Conservation (phyloP, 768 basidiomycete genomes). For the Leucocoprinus birnbaumii region DNA sequence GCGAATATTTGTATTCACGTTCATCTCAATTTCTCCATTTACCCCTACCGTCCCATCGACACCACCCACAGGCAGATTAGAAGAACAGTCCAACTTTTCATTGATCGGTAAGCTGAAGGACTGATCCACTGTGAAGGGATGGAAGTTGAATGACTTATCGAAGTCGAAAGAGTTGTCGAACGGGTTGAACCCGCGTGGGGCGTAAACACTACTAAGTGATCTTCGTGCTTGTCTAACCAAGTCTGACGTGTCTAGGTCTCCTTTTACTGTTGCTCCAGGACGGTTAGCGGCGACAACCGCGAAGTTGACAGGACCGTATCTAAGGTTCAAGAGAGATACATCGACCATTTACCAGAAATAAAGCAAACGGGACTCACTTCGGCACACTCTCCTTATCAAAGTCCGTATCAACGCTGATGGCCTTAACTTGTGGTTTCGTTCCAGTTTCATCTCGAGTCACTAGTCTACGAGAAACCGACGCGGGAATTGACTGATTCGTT, state of each 20-base stretch:
- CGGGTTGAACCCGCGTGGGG: constrained; percentile 19
- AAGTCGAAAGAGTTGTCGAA: constrained; percentile 26
- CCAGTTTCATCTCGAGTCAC: constrained; percentile 14
- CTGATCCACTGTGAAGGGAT: constrained; percentile 28
- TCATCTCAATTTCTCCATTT: constrained; percentile 22
- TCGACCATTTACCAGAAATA: too few species aligned
- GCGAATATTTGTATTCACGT: constrained; percentile 28
- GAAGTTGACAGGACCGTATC: constrained; percentile 11
- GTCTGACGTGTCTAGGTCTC: not conserved
- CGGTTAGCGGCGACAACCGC: constrained; percentile 13
- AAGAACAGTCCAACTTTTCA: constrained; percentile 23
- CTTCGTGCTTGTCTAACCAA: not conserved
- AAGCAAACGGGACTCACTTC: not conserved
- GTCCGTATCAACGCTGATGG: constrained; percentile 17
- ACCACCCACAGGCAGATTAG: not conserved
- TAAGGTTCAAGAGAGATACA: too few species aligned
- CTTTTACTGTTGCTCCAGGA: constrained; percentile 11
- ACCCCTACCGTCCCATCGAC: not conserved
- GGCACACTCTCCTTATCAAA: constrained; percentile 11
- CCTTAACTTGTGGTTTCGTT: constrained; percentile 14
- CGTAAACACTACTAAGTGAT: not conserved
- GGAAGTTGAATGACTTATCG: constrained; percentile 25
- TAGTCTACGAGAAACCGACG: constrained; percentile 11
- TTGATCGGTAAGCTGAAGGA: constrained; percentile 29
- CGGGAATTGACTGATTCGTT: constrained; percentile 18